Evolutionary conservation across 768 basidiomycete genomes (phyloP).

Genomic region (Mycena indigotica): DNA sequence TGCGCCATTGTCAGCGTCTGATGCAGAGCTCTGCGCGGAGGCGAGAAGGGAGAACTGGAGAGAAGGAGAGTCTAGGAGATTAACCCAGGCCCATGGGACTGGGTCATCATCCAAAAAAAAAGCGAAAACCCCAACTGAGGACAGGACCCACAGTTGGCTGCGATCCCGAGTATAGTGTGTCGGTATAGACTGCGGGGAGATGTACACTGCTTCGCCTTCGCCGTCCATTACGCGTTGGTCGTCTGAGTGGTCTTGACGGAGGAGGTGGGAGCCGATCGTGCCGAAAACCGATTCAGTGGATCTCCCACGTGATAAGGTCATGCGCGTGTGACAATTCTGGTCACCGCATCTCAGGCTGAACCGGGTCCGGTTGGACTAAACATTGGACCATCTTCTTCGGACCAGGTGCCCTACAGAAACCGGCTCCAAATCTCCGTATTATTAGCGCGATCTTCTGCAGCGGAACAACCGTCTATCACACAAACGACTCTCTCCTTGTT

Average conservation of each 20-base stretch:
- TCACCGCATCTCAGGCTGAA: too few relatives aligned
- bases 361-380: too few relatives aligned
- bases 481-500: too few relatives aligned
- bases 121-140: neutral
- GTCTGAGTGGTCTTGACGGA: neutral
- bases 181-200: neutral
- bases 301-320: too few relatives aligned
- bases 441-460: too few relatives aligned
- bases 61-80: neutral
- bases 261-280: too few relatives aligned
- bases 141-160: neutral
- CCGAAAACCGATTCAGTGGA: neutral
- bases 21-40: slow-evolving; percentile 25
- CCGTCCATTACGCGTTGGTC: neutral
- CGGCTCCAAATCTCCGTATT: too few relatives aligned
- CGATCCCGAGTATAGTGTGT: neutral
- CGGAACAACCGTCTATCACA: too few relatives aligned
- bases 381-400: too few relatives aligned
- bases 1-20: slow-evolving; percentile 18
- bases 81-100: slow-evolving; percentile 37
- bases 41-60: slow-evolving; percentile 6
- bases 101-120: slow-evolving; percentile 22
- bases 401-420: too few relatives aligned
- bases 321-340: too few relatives aligned
- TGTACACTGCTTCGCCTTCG: neutral